A percentile compares a stretch with the other conserved stretches of the same genome.
Evolutionary conservation across 495 filamentous ascomycete genomes (phyloP).

Genomic region (Articulospora tetracladia): DNA sequence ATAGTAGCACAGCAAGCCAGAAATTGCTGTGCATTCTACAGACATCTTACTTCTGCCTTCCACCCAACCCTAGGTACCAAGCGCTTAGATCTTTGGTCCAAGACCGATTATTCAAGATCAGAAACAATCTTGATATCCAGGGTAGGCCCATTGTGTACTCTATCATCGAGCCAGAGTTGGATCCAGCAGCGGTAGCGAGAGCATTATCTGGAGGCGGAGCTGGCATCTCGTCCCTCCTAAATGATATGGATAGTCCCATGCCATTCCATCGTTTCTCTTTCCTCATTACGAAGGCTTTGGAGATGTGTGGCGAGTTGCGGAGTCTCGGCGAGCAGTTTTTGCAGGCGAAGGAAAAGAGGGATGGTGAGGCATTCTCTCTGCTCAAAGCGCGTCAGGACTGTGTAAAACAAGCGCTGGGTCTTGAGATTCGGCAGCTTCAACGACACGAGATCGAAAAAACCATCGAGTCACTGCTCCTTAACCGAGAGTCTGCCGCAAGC

Average conservation of each 20-base stretch:
- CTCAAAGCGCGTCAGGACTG: slow-evolving; percentile 15
- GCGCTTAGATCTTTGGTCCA: slow-evolving; percentile 23
- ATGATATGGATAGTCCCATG: slow-evolving; percentile 23
- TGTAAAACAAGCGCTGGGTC: slow-evolving; percentile 7
- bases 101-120: slow-evolving; percentile 35
- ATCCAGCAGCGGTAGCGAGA: neutral
- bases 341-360: slow-evolving; percentile 22
- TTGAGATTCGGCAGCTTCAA: slow-evolving; percentile 16
- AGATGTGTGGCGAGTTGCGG: slow-evolving; percentile 29
- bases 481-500: neutral
- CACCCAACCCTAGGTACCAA: neutral
- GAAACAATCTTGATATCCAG: slow-evolving; percentile 32
- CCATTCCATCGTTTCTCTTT: slow-evolving; percentile 34
- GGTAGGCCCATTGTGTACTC: slow-evolving; percentile 19
- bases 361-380: slow-evolving; percentile 21
- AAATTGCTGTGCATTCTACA: neutral
- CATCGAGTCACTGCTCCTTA: neutral
- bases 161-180: slow-evolving; percentile 23
- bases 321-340: slow-evolving; percentile 15
- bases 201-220: neutral
- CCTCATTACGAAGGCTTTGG: slow-evolving; percentile 29
- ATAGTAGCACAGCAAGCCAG: too few species aligned
- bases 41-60: neutral
- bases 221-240: neutral
- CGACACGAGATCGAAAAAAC: slow-evolving; percentile 8